Base-by-base conservation (phyloP, 139 green algal species). In the Chlorella sp. region DNA sequence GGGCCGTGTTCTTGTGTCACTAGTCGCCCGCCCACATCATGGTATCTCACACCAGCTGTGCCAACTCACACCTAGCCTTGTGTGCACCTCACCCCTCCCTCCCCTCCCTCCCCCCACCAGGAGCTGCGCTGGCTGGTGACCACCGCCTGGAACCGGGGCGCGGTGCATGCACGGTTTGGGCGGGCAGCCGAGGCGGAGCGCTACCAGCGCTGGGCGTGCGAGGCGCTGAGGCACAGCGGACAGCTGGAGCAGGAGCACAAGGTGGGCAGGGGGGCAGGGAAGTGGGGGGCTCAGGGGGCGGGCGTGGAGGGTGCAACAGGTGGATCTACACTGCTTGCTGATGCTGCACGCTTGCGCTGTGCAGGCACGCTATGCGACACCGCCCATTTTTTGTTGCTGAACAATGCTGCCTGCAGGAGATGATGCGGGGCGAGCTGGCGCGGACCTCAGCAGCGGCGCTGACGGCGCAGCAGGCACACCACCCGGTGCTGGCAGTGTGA, bases 101-200 rank as follows among this genome's bases (percentile, higher is more conserved):
- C n/a, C 16, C 1, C 16, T 48, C 37, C 15, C 34, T 30, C 73
- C 22, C n/a, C 34, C n/a, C 75, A 18, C 34, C 69, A 73, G 40
- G 89, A 92, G 84, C 36, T 83, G 66, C 39, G 83, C 77, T 92
- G 85, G 85, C 68, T 92, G 60, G n/a, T 88, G 3, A 92, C 73
- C 69, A 82, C 69, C 2, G 68, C 89, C 2, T 92, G 89, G 89
- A 92, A 92, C 85, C 77, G 89, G 12, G 89, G 89, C 40, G 89
- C 89, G 14, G n/a, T 66, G 64, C 89, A 89, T n/a, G 80, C 77
- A 2, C 80, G 81, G 36, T 87, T 91, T 48, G 57, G 60, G 0
- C 76, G 88, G 4, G 34, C 39, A 2, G 83, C 82, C 18, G 88
- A 91, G 77, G 88, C 71, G 21, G 37, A n/a, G 26, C 19, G 42